Base-by-base conservation (phyloP, 1,284 basidiomycete species). In the Tilletia indica region DNA sequence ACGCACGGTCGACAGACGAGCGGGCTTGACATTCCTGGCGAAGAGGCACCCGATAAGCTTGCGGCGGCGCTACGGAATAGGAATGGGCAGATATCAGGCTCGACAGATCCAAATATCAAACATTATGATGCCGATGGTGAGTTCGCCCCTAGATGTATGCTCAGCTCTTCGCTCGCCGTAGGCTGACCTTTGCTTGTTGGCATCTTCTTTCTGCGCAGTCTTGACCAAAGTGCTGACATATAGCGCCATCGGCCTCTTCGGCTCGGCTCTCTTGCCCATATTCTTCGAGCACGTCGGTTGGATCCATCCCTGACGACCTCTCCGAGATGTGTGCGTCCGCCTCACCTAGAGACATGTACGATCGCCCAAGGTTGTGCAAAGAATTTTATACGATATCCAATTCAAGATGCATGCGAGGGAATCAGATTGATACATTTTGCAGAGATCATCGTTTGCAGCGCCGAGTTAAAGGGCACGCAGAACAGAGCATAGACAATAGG, bases 171-270 rank as follows among this genome's bases (percentile, higher is more conserved):
- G 25, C 25, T 2, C 25, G 25, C 25, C 25, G 0, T 31, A 31
- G 25, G 25, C n/a, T 54, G 51, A n/a, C 56, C 21, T 25, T 4
- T n/a, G 39, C 11, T 38, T n/a, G 19, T 63, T 68, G 25, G 4
- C 12, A 16, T 9, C 3, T 54, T 19, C 38, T 49, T 19, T 56
- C 21, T 19, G 21, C 16, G 5, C 67, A 71, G 71, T 96, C 8
- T 85, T 95, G 74, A 95, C 94, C 39, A 96, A 95, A 86, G 91
- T 95, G 3, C 89, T 93, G 66, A 94, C 96, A 2, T 97, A 97
- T 82, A 88, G 89, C 68, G 93, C 93, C 0, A 95, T 97, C 73
- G 93, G 89, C 0, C 82, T 92, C 36, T 83, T 94, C 54, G 75
- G 73, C 1, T 73, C 76, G 2, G 70, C 76, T 14, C 25, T 76